These are phyloP conservation scores for Zasmidium cellare DNA, from an alignment of 2,329 filamentous ascomycete species.

Conservation along the genomic window DNA sequence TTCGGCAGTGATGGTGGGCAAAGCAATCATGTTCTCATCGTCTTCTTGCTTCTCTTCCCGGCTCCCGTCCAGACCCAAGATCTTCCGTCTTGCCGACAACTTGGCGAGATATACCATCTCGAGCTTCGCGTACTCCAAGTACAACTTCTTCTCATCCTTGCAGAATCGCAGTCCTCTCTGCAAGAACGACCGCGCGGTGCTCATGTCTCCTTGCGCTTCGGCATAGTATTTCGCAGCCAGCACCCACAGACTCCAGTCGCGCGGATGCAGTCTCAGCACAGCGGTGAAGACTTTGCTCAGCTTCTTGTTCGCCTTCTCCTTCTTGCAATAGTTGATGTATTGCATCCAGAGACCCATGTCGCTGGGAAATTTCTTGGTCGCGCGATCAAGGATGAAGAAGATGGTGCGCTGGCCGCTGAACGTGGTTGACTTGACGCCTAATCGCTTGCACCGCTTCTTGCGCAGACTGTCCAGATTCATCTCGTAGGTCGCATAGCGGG, in stretches of 20 bases:
- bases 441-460: slow-evolving; percentile 76
- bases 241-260: slow-evolving; percentile 81
- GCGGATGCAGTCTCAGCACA: slow-evolving; percentile 81
- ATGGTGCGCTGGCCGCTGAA: slow-evolving; percentile 74
- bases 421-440: slow-evolving; percentile 73
- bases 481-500: slow-evolving; percentile 75
- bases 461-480: slow-evolving; percentile 71
- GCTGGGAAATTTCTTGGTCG: slow-evolving; percentile 78
- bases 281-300: slow-evolving; percentile 61
- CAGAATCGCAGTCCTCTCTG: slow-evolving; percentile 89
- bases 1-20: slow-evolving; percentile 61
- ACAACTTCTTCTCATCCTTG: slow-evolving; percentile 69
- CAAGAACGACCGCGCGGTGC: slow-evolving; percentile 80
- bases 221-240: slow-evolving; percentile 75
- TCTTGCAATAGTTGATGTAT: slow-evolving; percentile 79
- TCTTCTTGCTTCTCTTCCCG: slow-evolving; percentile 47
- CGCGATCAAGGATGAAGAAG: slow-evolving; percentile 86
- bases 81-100: slow-evolving; percentile 71
- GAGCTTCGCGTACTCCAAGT: slow-evolving; percentile 85
- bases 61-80: slow-evolving; percentile 61
- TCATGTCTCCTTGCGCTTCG: slow-evolving; percentile 82
- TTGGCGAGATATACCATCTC: slow-evolving; percentile 91
- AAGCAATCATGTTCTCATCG: slow-evolving; percentile 55
- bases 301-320: slow-evolving; percentile 63
- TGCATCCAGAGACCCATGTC: slow-evolving; percentile 83